A percentile compares a stretch with the other conserved stretches of the same genome.
Conservation (phyloP, 768 basidiomycete genomes). For the Termitomyces sp. region DNA sequence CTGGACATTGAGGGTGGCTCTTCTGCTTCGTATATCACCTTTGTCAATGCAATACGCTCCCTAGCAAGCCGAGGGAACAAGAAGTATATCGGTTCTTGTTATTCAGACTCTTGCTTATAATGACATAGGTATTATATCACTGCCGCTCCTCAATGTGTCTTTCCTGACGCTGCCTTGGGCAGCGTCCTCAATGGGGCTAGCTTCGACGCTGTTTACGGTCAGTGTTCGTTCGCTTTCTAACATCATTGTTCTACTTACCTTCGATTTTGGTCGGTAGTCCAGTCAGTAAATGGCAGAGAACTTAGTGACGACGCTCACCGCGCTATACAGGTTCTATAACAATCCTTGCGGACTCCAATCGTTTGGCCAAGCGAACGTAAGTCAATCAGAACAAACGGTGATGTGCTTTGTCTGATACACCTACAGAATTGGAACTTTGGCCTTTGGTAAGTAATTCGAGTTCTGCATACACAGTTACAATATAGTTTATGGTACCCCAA, state of each 20-base stretch:
- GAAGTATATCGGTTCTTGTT: slow-evolving; percentile 30
- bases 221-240: neutral
- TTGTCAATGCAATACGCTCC: slow-evolving; percentile 53
- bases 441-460: slow-evolving; percentile 37
- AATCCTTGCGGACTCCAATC: slow-evolving; percentile 48
- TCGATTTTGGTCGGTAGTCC: slow-evolving; percentile 24
- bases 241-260: neutral
- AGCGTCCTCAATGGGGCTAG: slow-evolving; percentile 54
- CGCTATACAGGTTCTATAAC: slow-evolving; percentile 49
- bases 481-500: neutral
- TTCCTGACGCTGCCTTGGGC: slow-evolving; percentile 61
- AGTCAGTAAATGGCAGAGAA: slow-evolving; percentile 20
- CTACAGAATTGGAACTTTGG: slow-evolving; percentile 61
- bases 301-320: neutral
- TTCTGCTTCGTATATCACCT: slow-evolving; percentile 45
- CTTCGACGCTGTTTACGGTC: slow-evolving; percentile 71
- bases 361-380: slow-evolving; percentile 46
- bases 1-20: slow-evolving; percentile 74
- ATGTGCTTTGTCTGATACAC: slow-evolving; percentile 7
- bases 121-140: slow-evolving; percentile 57
- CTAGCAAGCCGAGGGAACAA: slow-evolving; percentile 50
- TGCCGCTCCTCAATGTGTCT: slow-evolving; percentile 65
- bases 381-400: slow-evolving; percentile 15
- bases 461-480: neutral
- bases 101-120: neutral